Evolutionary conservation across 257 asterid species (phyloP), one percentile per base, ranked within the genome.

Genomic region (Capsicum pubescens): DNA sequence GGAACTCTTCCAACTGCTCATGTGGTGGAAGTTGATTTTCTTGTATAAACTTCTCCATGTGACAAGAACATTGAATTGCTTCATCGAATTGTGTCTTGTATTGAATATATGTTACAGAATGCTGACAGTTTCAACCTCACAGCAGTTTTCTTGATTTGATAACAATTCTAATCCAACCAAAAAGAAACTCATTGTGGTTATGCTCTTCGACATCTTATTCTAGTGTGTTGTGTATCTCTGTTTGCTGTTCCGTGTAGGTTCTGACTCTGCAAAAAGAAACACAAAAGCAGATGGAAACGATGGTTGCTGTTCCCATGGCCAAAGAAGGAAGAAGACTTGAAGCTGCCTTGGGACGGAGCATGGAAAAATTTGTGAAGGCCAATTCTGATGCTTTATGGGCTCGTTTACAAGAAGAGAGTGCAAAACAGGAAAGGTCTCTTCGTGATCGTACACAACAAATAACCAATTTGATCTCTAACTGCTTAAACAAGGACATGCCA

Each of bases 271-370:
- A 97, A 89, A 90, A 87, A 82, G 93, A 90, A 44, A 81, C 85
- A 78, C 93, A 87, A 63, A 97, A 95, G 93, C 99, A 97, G 91
- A 88, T 95, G 95, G 87, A 89, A 66, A 68, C 80, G 89, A 87
- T 88, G 87, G 92, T 90, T 86, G 85, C 97, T 76, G 93, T 16
- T 57, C 94, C 96, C 84, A 88, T 95, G 44, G 89, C 93, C 63
- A 97, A 93, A 90, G 99, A 97, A 91, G 92, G 97, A 66, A 93
- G 89, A 89, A 88, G 96, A 83, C 93, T 95, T 52, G 99, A 97
- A 91, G 90, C 92, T 52, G 89, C 97, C 61, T 82, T 95, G 86
- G 98, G 98, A 44, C 86, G 91, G 87, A 89, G 86, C 90, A 91
- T 91, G 91, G 99, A 97, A 91, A 95, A 93, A 84, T 84, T 91